Evolutionary conservation across 495 filamentous ascomycete species (phyloP), one percentile per base, ranked within the genome.

Genomic region (Emericellopsis terricola): DNA sequence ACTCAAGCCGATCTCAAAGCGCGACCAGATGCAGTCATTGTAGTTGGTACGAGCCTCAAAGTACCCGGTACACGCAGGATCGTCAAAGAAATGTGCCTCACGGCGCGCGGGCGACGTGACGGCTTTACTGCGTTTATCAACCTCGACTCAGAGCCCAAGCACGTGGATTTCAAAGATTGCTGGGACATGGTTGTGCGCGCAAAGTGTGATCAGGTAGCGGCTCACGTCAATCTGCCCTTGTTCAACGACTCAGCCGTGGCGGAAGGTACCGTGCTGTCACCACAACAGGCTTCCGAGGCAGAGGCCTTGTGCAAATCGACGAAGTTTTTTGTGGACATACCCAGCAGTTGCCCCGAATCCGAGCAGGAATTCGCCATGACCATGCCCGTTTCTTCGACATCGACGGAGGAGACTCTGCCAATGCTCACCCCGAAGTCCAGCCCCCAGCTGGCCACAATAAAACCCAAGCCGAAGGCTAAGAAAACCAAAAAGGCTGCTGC

Each of bases 61-160:
- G 85, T 97, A 32, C 87, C 86, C 3, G 89, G 89, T 7, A 81
- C 94, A 18, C 72, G 80, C 38, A 70, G 85, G 24, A 73, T 97
- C 31, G 86, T 87, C 31, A 75, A 78, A 50, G 89, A 92, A 50
- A 75, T 96, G 69, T 94, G 86, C 52, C 68, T 65, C 13, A 64
- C 81, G 8, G 78, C 87, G 33, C 64, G 84, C 37, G 67, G 71
- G 44, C 71, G 81, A 30, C 71, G 79, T 38, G 83, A 89, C 42
- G 91, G 89, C n/a, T 63, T 94, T 30, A 79, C 85, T 1, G 78
- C 92, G 28, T 97, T 86, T 80, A 81, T 97, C 47, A 96, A 94
- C 55, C 71, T 81, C 31, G 82, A 89, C 37, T 69, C 79, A 0
- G 74, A 76, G 36, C 89, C 89, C 6, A 61, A 64, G 8, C 78